phyloP scores from a whole-genome alignment of 2,329 filamentous ascomycete genomes.

The Lasiodiplodia sp. region DNA sequence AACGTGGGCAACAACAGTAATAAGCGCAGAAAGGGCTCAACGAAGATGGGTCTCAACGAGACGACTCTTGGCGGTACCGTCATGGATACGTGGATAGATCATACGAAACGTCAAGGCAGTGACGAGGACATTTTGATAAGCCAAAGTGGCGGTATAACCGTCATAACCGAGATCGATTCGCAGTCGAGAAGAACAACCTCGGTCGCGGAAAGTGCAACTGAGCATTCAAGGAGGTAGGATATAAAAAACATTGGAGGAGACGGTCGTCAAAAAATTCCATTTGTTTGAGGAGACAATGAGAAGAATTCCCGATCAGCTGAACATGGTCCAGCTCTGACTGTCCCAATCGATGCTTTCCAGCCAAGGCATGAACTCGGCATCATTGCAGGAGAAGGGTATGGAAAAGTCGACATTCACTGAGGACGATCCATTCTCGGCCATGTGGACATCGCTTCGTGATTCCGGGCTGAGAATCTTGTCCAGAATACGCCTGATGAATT shows the following conservation, averaged over 20 bases:
- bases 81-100: conserved; percentile 15
- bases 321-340: conserved; percentile 40
- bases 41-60: conserved; percentile 19
- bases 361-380: conserved; percentile 54
- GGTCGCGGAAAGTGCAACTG: neutral
- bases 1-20: conserved; percentile 11
- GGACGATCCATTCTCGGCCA: conserved; percentile 26
- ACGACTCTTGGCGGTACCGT: conserved; percentile 3
- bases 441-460: neutral
- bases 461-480: conserved; percentile 50
- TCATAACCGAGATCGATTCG: conserved; percentile 15
- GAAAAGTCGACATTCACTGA: conserved; percentile 41
- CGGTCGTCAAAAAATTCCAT: neutral
- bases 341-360: conserved; percentile 54
- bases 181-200: conserved; percentile 12
- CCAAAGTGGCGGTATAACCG: neutral
- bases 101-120: conserved; percentile 14
- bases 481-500: conserved; percentile 51
- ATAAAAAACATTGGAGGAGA: neutral
- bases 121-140: conserved; percentile 15
- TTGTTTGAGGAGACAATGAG: neutral
- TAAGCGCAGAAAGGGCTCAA: conserved; percentile 7
- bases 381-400: conserved; percentile 46
- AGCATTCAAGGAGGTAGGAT: neutral
- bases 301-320: neutral